These are phyloP conservation scores for Chernovozyma sophiae-reginae DNA, from an alignment of 1,139 yeast species.

Conservation along the genomic window DNA sequence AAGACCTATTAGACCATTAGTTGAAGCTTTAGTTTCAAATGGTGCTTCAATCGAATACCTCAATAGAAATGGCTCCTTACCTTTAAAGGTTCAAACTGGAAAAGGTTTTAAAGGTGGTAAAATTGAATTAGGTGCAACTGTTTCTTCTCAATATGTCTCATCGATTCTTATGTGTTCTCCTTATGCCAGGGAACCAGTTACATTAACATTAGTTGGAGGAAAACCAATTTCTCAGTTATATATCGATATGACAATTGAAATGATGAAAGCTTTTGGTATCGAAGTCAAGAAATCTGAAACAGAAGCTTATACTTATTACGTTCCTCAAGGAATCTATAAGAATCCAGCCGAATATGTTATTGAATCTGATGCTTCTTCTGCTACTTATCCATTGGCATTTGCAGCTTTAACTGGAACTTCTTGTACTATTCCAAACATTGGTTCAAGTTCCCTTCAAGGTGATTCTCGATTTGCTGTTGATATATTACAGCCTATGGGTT, in stretches of 20 bases:
- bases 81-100: constrained; percentile 69
- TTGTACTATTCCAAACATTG: constrained; percentile 92
- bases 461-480: constrained; percentile 96
- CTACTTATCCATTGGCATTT: constrained; percentile 95
- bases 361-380: constrained; percentile 98
- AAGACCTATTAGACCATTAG: constrained; percentile 95
- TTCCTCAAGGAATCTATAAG: constrained; percentile 76
- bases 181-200: constrained; percentile 83
- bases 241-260: constrained; percentile 93
- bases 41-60: constrained; percentile 73
- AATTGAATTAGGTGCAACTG: constrained; percentile 91
- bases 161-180: constrained; percentile 98
- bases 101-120: constrained; percentile 81
- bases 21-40: constrained; percentile 78
- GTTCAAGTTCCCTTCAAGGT: constrained; percentile 88
- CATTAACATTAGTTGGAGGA: constrained; percentile 87
- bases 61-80: constrained; percentile 79
- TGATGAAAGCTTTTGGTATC: constrained; percentile 92
- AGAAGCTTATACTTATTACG: constrained; percentile 80
- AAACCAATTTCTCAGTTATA: constrained; percentile 94
- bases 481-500: constrained; percentile 93
- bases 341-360: constrained; percentile 84
- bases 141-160: constrained; percentile 95
- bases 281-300: constrained; percentile 65
- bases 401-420: constrained; percentile 97